Conservation (phyloP, 2,329 filamentous ascomycete species). For the Exserohilum turcica region DNA sequence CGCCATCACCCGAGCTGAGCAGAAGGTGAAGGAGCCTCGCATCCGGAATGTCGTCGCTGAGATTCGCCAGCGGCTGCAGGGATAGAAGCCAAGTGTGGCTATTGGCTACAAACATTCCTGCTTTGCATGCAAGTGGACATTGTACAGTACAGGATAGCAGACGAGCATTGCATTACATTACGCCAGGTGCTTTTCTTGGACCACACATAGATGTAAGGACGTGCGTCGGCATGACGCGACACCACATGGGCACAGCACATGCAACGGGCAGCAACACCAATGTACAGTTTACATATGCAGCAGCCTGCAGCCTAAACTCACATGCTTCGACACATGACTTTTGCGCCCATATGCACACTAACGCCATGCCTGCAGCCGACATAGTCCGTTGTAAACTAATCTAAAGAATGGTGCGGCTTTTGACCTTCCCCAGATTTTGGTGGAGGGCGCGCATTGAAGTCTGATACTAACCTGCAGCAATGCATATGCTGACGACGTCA, state of each 20-base stretch:
- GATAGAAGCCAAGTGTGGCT: conserved; percentile 13
- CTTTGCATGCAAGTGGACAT: not conserved
- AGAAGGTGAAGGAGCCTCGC: conserved; percentile 63
- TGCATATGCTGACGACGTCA: not conserved
- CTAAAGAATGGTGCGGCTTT: too few relatives aligned
- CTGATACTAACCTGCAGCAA: not conserved
- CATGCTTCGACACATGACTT: not conserved
- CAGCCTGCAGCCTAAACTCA: not conserved
- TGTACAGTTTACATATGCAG: not conserved
- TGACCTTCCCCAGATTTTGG: conserved; percentile 1
- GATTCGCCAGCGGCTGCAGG: conserved; percentile 57
- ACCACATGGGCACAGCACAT: not conserved
- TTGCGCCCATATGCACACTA: not conserved
- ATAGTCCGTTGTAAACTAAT: too few relatives aligned
- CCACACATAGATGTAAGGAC: conserved; percentile 1
- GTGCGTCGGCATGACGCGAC: not conserved
- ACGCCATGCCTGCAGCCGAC: too few relatives aligned
- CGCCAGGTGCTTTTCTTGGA: not conserved
- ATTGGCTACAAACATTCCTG: not conserved
- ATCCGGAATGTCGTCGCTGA: conserved; percentile 65
- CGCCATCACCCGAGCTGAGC: conserved; percentile 55
- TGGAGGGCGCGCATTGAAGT: not conserved
- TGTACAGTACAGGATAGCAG: not conserved
- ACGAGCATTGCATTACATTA: not conserved
- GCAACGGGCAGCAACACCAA: not conserved